phyloP scores from a whole-genome alignment of 2,329 filamentous ascomycete genomes.

The Periconia macrospinosa region DNA sequence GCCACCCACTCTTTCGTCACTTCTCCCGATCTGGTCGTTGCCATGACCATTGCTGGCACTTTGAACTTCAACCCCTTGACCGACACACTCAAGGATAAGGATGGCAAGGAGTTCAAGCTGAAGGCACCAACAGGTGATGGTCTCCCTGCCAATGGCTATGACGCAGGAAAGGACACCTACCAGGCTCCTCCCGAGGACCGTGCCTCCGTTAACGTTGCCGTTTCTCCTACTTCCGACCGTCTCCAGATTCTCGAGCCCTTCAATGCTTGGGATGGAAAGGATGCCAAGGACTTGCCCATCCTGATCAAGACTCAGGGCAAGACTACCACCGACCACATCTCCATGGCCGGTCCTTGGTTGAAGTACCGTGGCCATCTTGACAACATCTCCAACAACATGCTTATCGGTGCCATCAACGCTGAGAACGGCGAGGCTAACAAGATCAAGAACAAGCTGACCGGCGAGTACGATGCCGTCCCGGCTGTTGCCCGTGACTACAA shows the following conservation, averaged over 20 bases:
- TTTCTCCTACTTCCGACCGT: slow-evolving; percentile 88
- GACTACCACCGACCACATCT: slow-evolving; percentile 97
- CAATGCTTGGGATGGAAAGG: slow-evolving; percentile 87
- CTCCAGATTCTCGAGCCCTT: slow-evolving; percentile 91
- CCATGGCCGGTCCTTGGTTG: slow-evolving; percentile 94
- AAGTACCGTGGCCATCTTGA: slow-evolving; percentile 99
- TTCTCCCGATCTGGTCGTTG: slow-evolving; percentile 86
- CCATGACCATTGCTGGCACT: slow-evolving; percentile 78
- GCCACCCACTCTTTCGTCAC: slow-evolving; percentile 93
- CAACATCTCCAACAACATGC: slow-evolving; percentile 99
- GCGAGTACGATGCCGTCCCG: slow-evolving; percentile 84
- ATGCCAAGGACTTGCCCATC: slow-evolving; percentile 80
- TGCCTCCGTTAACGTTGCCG: slow-evolving; percentile 70
- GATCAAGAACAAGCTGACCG: slow-evolving; percentile 86
- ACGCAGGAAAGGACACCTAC: slow-evolving; percentile 91
- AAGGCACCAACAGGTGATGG: slow-evolving; percentile 76
- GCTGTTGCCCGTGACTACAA: slow-evolving; percentile 98
- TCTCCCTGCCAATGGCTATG: slow-evolving; percentile 81
- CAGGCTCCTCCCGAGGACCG: slow-evolving; percentile 89
- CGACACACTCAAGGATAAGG: slow-evolving; percentile 89
- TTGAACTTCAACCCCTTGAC: slow-evolving; percentile 94
- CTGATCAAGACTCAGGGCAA: slow-evolving; percentile 96
- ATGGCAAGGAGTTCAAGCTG: slow-evolving; percentile 95
- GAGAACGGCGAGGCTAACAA: slow-evolving; percentile 98
- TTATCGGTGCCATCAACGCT: slow-evolving; percentile 95